Percentiles rank a stretch among this genome's conserved stretches.
These are phyloP conservation scores for Punica granatum DNA, from an alignment of 345 rosid genomes.

Conservation along the genomic window DNA sequence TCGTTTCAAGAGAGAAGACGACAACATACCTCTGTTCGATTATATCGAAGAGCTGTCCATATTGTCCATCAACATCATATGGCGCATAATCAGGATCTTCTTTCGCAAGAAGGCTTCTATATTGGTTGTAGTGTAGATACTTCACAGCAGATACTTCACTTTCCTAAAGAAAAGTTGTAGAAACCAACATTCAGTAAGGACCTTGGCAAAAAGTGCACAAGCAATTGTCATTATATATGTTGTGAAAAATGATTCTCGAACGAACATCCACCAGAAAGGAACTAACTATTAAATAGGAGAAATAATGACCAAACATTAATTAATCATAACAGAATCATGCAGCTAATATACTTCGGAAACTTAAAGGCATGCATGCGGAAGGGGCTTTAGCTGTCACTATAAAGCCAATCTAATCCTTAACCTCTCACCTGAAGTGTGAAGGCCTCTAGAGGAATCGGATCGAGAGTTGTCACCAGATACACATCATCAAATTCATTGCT, in stretches of 20 bases:
- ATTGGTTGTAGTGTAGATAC: conserved; percentile 56
- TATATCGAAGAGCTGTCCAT: conserved; percentile 67
- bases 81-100: conserved; percentile 77
- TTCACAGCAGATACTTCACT: conserved; percentile 88
- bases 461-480: conserved; percentile 64
- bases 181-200: neutral
- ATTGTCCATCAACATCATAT: conserved; percentile 58
- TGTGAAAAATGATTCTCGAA: too few species aligned
- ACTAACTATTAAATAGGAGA: neutral
- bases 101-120: conserved; percentile 48
- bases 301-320: neutral
- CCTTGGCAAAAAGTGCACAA: neutral
- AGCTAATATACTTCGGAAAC: neutral
- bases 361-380: neutral
- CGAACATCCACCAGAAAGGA: neutral
- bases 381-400: neutral
- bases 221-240: neutral
- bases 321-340: neutral
- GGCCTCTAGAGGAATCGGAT: conserved; percentile 88
- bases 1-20: neutral
- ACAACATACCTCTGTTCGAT: conserved; percentile 52
- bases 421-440: conserved; percentile 81
- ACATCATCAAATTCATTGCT: conserved; percentile 88
- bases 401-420: neutral
- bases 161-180: conserved; percentile 34